Base-by-base conservation (phyloP, 1,284 basidiomycete genomes). In the Fomitopsis betulina region DNA sequence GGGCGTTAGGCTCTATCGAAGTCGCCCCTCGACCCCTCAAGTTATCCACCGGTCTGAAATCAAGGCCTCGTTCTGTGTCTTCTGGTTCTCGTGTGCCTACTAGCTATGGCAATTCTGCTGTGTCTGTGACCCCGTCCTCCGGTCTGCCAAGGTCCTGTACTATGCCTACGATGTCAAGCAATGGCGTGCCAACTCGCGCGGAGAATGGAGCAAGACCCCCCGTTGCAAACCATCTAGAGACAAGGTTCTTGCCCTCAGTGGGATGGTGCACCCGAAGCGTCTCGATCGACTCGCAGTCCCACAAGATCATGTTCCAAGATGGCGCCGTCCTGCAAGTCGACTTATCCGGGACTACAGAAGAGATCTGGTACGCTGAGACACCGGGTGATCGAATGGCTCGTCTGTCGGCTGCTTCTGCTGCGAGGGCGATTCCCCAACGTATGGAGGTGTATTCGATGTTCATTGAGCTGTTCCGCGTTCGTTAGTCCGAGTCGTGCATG, bases 291-390 rank as follows among this genome's bases (percentile, higher is more conserved):
- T 43, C 33, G 9, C 73, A 75, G 10, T 63, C 70, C 27, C 79
- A 79, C 60, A 73, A 70, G 59, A 71, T 80, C 17, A 77, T 80
- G 77, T 80, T 79, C 55, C 57, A 76, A n/a, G 78, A 80, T 65
- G 78, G 78, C 1, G 68, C 69, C 30, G 63, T 70, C 23, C 63
- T 80, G 59, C 75, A 78, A 53, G 69, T 80, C 47, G 75, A 79
- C 57, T 72, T n/a, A 7, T 17, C 7, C n/a, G n/a, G 5, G 15
- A 9, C 75, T 2, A 75, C 76, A 53, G 73, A 78, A 57, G 76
- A 78, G 43, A 71, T 73, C 1, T 73, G 76, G 59, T 68, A 75
- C 40, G 69, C 62, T 19, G 67, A 64, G 39, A 62, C 58, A 42
- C 56, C 66, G 3, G 75, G 73, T 1, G 63, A 65, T 33, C 62